Conservation (phyloP, 2,329 filamentous ascomycete genomes). For the Dothiorella sarmentorum region DNA sequence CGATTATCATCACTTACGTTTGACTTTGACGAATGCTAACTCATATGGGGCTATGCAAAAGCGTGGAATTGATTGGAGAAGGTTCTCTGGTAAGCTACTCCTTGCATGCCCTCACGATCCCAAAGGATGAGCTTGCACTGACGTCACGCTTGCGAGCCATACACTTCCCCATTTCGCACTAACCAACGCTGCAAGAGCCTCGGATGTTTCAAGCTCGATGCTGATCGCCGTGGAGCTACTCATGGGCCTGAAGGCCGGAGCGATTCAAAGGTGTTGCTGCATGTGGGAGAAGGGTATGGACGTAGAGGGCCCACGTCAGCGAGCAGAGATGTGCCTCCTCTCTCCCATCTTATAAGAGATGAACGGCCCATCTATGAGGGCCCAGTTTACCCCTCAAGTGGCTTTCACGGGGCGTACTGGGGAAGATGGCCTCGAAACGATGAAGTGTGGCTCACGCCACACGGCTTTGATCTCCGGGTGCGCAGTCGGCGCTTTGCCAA, state of each 20-base stretch:
- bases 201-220: neutral
- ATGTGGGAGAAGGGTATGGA: too few species aligned
- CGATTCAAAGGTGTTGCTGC: too few species aligned
- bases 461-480: neutral
- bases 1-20: too few species aligned
- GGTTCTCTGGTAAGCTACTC: neutral
- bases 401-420: neutral
- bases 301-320: neutral
- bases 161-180: too few species aligned
- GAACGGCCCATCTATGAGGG: neutral
- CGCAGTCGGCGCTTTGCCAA: neutral
- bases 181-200: neutral
- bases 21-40: too few species aligned
- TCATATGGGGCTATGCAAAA: too few species aligned
- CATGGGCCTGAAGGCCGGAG: too few species aligned
- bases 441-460: slow-evolving; percentile 15
- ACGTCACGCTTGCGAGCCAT: neutral
- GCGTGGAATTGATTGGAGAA: neutral
- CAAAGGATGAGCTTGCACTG: neutral
- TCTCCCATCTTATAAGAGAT: neutral
- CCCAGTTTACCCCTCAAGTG: slow-evolving; percentile 10
- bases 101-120: neutral
- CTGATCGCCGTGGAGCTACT: too few species aligned
- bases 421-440: neutral
- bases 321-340: neutral